These are phyloP conservation scores for Brassica juncea DNA, from an alignment of 345 rosid genomes.

Conservation along the genomic window DNA sequence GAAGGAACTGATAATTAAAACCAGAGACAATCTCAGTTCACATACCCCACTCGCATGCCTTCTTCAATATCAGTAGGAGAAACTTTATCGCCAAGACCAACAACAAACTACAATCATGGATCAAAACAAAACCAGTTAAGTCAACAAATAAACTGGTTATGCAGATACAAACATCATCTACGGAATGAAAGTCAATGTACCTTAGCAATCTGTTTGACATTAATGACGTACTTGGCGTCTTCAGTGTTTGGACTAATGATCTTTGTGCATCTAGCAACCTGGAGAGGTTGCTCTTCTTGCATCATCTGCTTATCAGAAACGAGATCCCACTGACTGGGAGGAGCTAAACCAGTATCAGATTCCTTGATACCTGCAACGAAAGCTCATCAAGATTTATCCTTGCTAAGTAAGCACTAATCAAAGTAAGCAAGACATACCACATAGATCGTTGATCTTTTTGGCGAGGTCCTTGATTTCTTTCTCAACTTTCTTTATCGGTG, in stretches of 20 bases:
- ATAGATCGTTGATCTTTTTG: slow-evolving; percentile 81
- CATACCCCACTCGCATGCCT: slow-evolving; percentile 99
- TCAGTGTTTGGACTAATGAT: slow-evolving; percentile 94
- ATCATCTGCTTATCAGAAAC: slow-evolving; percentile 99
- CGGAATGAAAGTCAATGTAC: slow-evolving; percentile 32
- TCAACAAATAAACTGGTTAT: slow-evolving; percentile 3
- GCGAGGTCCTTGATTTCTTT: slow-evolving; percentile 93
- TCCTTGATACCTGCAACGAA: slow-evolving; percentile 75
- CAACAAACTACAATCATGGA: slow-evolving; percentile 67
- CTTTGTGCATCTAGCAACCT: slow-evolving; percentile 99
- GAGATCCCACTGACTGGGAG: slow-evolving; percentile 99
- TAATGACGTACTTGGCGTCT: slow-evolving; percentile 93
- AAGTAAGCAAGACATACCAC: slow-evolving; percentile 53
- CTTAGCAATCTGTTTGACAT: slow-evolving; percentile 98
- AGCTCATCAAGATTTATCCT: neutral
- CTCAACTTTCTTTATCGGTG: slow-evolving; percentile 81
- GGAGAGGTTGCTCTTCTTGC: slow-evolving; percentile 99
- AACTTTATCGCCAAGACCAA: slow-evolving; percentile 97
- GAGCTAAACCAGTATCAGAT: slow-evolving; percentile 95
- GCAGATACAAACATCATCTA: neutral
- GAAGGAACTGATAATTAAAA: neutral
- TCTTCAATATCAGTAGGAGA: slow-evolving; percentile 97
- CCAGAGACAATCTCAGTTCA: neutral
- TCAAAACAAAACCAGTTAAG: slow-evolving; percentile 15
- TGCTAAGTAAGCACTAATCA: neutral